These are phyloP conservation scores for Cymbopogon flexuosus DNA, from an alignment of 202 grass and related monocot genomes.

Conservation along the genomic window DNA sequence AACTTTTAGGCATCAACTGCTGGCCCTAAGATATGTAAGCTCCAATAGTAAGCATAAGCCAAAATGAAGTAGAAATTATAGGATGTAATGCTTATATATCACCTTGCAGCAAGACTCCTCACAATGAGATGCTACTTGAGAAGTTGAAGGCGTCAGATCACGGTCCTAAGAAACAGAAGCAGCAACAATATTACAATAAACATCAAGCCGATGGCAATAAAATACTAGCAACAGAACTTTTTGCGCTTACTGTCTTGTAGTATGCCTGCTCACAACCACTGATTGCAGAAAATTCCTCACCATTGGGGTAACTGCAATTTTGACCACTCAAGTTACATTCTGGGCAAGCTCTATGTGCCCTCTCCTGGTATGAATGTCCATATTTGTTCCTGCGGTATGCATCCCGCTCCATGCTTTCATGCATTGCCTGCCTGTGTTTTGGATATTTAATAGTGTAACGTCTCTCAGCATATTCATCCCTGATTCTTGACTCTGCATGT, in stretches of 20 bases:
- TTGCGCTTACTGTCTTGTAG: slow-evolving; percentile 40
- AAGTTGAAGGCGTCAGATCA: slow-evolving; percentile 36
- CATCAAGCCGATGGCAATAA: slow-evolving; percentile 6
- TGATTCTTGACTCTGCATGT: slow-evolving; percentile 25
- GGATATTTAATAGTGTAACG: slow-evolving; percentile 34
- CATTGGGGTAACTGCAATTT: slow-evolving; percentile 5
- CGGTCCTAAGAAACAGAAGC: slow-evolving; percentile 19
- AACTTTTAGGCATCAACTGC: slow-evolving; percentile 30
- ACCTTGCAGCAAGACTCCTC: slow-evolving; percentile 28
- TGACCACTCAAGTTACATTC: slow-evolving; percentile 34
- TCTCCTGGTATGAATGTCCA: slow-evolving; percentile 37
- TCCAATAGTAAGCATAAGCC: slow-evolving; percentile 20
- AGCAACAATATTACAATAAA: neutral
- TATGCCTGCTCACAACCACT: slow-evolving; percentile 37
- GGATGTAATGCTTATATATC: neutral
- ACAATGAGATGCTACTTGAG: slow-evolving; percentile 42
- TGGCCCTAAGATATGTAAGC: slow-evolving; percentile 30
- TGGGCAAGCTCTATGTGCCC: slow-evolving; percentile 21
- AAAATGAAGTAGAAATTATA: slow-evolving; percentile 14
- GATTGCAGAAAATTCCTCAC: slow-evolving; percentile 34
- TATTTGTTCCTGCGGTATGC: slow-evolving; percentile 38
- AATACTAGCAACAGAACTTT: neutral
- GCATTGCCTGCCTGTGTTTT: slow-evolving; percentile 26
- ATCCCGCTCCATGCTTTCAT: slow-evolving; percentile 37
- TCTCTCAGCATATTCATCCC: slow-evolving; percentile 38